Percentiles rank a stretch among this genome's conserved stretches.
phyloP scores from a whole-genome alignment of 2,329 filamentous ascomycete species.

The Diaporthe nobilis region DNA sequence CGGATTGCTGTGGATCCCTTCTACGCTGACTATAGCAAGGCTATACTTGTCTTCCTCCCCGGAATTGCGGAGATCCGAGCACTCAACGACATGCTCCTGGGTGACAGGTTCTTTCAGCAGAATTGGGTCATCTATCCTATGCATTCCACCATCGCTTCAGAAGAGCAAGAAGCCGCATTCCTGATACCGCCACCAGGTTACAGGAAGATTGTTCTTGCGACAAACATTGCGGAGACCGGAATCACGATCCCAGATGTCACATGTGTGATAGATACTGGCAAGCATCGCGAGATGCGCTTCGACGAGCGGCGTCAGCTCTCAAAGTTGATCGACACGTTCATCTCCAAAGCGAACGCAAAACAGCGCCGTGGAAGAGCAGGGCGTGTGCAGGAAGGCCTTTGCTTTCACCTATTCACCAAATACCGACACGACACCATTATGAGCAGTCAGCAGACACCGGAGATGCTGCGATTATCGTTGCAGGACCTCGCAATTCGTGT shows the following conservation, averaged over 20 bases:
- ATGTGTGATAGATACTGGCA: conserved; percentile 95
- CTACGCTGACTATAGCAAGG: conserved; percentile 83
- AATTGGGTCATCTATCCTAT: conserved; percentile 91
- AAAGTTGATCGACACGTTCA: conserved; percentile 92
- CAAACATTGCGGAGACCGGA: conserved; percentile 98
- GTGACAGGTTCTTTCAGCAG: conserved; percentile 80
- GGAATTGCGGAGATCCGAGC: conserved; percentile 94
- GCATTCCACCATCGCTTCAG: conserved; percentile 94
- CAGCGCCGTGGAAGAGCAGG: conserved; percentile 94
- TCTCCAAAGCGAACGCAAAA: conserved; percentile 95
- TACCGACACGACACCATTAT: conserved; percentile 88
- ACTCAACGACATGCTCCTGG: conserved; percentile 86
- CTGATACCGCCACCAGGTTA: conserved; percentile 84
- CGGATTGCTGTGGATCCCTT: conserved; percentile 79
- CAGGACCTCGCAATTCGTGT: conserved; percentile 96
- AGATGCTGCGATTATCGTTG: conserved; percentile 93
- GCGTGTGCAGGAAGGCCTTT: conserved; percentile 93
- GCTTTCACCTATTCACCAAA: conserved; percentile 96
- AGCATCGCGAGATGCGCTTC: conserved; percentile 97
- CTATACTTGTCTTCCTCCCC: conserved; percentile 93
- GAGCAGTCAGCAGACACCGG: conserved; percentile 93
- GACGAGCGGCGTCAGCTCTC: conserved; percentile 94
- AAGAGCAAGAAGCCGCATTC: conserved; percentile 96
- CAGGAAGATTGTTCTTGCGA: conserved; percentile 95
- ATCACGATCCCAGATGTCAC: conserved; percentile 99